These are phyloP conservation scores for Acrodontium crateriforme DNA, from an alignment of 2,329 filamentous ascomycete genomes.

Conservation along the genomic window DNA sequence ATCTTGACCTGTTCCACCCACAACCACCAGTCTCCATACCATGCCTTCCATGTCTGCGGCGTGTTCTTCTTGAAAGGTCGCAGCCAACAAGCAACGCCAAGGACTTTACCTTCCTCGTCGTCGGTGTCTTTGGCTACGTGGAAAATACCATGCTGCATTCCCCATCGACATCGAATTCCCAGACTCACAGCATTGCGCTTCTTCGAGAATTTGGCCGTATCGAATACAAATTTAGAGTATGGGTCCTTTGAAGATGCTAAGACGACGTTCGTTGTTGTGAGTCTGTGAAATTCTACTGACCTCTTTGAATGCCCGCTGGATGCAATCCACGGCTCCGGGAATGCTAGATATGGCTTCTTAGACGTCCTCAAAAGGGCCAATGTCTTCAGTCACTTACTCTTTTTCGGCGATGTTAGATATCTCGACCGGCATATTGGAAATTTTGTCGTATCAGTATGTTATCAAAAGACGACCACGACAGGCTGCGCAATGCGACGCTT, in stretches of 20 bases:
- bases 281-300: conserved; percentile 54
- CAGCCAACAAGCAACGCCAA: conserved; percentile 63
- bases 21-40: conserved; percentile 45
- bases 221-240: conserved; percentile 22
- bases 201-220: conserved; percentile 35
- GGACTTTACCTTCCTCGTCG: conserved; percentile 33
- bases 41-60: conserved; percentile 46
- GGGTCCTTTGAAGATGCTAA: not conserved
- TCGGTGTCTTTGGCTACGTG: conserved; percentile 50
- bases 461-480: too few relatives aligned
- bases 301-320: conserved; percentile 51
- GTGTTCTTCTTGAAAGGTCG: conserved; percentile 35
- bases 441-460: too few relatives aligned
- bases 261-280: conserved; percentile 35
- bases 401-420: conserved; percentile 41
- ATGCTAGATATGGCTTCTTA: too few relatives aligned
- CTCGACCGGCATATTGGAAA: conserved; percentile 28
- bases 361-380: too few relatives aligned
- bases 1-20: conserved; percentile 52
- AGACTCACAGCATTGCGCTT: conserved; percentile 50
- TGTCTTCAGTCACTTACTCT: too few relatives aligned
- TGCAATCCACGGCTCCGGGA: conserved; percentile 47
- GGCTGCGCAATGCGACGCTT: too few relatives aligned
- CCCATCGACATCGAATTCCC: conserved; percentile 53
- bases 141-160: conserved; percentile 55